Evolutionary conservation across 2,329 filamentous ascomycete genomes (phyloP), one percentile per base, ranked within the genome.

Genomic region (Sporothrix sp.): DNA sequence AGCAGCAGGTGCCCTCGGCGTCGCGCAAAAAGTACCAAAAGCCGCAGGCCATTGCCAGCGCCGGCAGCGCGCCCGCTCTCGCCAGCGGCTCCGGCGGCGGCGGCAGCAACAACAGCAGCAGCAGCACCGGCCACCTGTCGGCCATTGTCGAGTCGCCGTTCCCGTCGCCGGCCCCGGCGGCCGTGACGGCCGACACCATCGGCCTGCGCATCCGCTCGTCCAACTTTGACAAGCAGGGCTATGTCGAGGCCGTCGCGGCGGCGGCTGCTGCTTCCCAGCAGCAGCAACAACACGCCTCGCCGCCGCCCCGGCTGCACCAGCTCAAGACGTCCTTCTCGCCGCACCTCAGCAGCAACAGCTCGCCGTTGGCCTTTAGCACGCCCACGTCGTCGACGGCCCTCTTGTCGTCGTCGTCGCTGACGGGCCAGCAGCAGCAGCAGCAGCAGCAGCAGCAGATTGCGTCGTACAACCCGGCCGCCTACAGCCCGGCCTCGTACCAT

Each of bases 61-160:
- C 33, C 10, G 21, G 11, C 2, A 25, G 18, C 28, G 44, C 42
- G 4, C 30, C 37, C 5, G n/a, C 11, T 23, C 7, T 18, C 1
- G 16, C 23, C 8, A 47, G 14, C 16, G 20, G 37, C 7, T 16
- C 25, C 2, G 38, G 37, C 16, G 28, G 16, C 3, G 28, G 27
- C 18, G 23, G 38, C 21, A 43, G 38, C 38, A 51, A 18, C 25
- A 25, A 5, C 25, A 32, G 30, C 18, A 33, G 38, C 21, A 43
- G 38, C 38, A 51, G 25, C 25, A 25, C 25, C 25, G 35, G 30
- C 21, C 38, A 21, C 23, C n/a, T 53, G 37, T 35, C 53, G 14
- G 45, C 53, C 44, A 56, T 54, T 35, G 54, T 56, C 23, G 61
- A 63, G 35, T 63, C 60, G 32, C 59, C 58, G 37, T 57, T 45